Percentiles rank a stretch among this genome's conserved stretches.
phyloP scores from a whole-genome alignment of 345 rosid genomes.

The Hibiscus tridactylites region DNA sequence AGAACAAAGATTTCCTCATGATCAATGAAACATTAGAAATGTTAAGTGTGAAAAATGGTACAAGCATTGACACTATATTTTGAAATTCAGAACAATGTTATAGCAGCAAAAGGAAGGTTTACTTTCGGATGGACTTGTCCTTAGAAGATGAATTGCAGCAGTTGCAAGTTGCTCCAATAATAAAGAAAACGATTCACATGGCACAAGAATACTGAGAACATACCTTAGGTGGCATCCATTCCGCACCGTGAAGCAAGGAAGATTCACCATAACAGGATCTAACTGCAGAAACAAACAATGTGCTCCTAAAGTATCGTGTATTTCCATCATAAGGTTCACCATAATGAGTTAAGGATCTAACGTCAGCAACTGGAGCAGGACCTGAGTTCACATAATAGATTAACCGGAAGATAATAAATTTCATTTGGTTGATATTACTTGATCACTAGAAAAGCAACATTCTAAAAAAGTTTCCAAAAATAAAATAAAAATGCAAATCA shows the following conservation, averaged over 20 bases:
- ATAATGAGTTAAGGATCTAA: slow-evolving; percentile 89
- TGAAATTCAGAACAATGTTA: slow-evolving; percentile 7
- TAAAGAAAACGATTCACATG: neutral
- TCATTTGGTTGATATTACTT: neutral
- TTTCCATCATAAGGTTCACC: slow-evolving; percentile 99
- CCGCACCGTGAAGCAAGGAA: slow-evolving; percentile 88
- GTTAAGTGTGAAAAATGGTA: neutral
- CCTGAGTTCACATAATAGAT: slow-evolving; percentile 44
- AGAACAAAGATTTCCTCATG: slow-evolving; percentile 11
- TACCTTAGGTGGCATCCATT: slow-evolving; percentile 99
- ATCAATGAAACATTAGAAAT: neutral
- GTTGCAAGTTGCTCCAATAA: neutral
- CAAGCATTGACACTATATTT: slow-evolving; percentile 6
- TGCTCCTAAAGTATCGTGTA: slow-evolving; percentile 81
- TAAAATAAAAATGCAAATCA: slow-evolving; percentile 11
- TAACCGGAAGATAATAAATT: neutral
- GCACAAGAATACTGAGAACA: slow-evolving; percentile 9
- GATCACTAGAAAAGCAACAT: neutral
- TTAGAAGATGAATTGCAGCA: slow-evolving; percentile 7
- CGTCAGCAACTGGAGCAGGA: slow-evolving; percentile 74
- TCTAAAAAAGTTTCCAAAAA: neutral
- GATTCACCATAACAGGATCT: slow-evolving; percentile 95
- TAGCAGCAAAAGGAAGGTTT: neutral
- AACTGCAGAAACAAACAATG: slow-evolving; percentile 83
- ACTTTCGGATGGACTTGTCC: neutral